A percentile compares a stretch with the other conserved stretches of the same genome.
Evolutionary conservation across 2,329 filamentous ascomycete genomes (phyloP).

Genomic region (Colletotrichum sp.): DNA sequence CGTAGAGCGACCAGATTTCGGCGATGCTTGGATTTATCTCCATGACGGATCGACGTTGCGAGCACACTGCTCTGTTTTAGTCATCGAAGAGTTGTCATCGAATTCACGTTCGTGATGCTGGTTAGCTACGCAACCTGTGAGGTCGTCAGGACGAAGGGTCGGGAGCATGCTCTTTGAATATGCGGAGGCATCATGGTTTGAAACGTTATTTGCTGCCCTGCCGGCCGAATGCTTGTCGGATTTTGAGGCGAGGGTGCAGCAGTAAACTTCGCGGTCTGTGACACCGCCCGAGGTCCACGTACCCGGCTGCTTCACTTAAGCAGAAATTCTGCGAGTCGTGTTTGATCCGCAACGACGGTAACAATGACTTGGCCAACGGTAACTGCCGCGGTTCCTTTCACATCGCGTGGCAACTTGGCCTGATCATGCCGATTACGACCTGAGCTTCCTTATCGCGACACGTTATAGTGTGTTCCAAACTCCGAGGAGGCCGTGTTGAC

Average conservation of each 20-base stretch:
- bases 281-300: background rate
- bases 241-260: background rate
- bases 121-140: background rate
- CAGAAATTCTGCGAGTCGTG: background rate
- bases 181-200: background rate
- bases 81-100: background rate
- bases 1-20: slow-evolving; percentile 42
- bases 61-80: background rate
- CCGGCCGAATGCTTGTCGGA: background rate
- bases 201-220: background rate
- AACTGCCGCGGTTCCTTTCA: background rate
- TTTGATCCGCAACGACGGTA: background rate
- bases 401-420: background rate
- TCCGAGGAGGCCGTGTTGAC: background rate
- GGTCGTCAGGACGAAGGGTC: rapidly evolving
- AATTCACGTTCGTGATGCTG: background rate
- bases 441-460: background rate
- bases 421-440: background rate
- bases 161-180: background rate
- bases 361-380: background rate
- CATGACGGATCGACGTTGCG: background rate
- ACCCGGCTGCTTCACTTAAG: background rate
- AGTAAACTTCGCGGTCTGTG: background rate
- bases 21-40: slow-evolving; percentile 20
- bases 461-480: background rate